phyloP scores from a whole-genome alignment of 129 eudicot species.

The Ambrosia artemisiifolia region DNA sequence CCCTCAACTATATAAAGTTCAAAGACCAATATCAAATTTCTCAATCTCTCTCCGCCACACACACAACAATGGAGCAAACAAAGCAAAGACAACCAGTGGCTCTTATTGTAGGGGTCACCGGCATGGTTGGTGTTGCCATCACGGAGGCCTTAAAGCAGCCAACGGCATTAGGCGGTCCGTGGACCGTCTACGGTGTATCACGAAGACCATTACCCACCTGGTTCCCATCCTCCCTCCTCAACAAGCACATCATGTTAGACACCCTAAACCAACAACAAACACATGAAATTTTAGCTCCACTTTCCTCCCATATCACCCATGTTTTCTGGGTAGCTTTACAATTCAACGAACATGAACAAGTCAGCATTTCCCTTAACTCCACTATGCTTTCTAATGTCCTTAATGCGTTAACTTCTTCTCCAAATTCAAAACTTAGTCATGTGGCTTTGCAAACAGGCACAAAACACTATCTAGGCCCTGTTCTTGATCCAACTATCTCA shows the following conservation, averaged over 20 bases:
- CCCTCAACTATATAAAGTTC: neutral
- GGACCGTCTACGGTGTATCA: neutral
- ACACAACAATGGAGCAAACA: neutral
- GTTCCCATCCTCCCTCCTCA: constrained; percentile 10
- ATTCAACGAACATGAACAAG: neutral
- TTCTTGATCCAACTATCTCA: neutral
- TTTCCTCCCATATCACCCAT: constrained; percentile 1
- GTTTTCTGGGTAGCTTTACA: neutral
- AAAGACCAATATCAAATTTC: neutral
- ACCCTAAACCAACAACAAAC: constrained; percentile 3
- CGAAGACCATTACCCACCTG: neutral
- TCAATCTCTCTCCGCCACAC: neutral
- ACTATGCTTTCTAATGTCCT: constrained; percentile 2
- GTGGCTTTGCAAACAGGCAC: constrained; percentile 7
- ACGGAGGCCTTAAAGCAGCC: neutral
- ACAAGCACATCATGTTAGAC: neutral
- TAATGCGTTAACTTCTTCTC: neutral
- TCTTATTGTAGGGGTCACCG: neutral
- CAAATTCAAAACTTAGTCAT: neutral
- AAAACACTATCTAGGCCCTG: neutral
- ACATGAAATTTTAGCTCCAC: neutral
- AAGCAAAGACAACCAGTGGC: neutral
- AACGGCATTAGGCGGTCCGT: neutral
- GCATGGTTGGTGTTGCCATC: neutral
- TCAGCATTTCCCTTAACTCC: constrained; percentile 4